Conservation (phyloP, 2,329 filamentous ascomycete species). For the Sarocladiaceae sp. region DNA sequence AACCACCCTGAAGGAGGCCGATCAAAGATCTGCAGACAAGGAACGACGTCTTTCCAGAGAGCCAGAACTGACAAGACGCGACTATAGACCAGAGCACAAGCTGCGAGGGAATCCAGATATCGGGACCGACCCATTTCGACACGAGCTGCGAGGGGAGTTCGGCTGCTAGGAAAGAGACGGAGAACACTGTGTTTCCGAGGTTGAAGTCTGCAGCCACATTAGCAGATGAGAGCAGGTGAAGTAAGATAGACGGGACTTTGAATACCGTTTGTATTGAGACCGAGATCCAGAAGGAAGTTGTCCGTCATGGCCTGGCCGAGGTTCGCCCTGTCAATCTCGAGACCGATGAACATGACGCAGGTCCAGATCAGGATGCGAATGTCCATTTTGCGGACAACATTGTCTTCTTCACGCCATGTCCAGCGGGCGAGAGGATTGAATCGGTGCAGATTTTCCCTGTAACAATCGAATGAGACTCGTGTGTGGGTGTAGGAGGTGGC, state of each 20-base stretch:
- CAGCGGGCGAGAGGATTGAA: slow-evolving; percentile 30
- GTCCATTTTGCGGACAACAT: slow-evolving; percentile 37
- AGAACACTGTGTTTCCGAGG: slow-evolving; percentile 26
- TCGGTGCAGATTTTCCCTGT: slow-evolving; percentile 31
- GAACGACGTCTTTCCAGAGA: slow-evolving; percentile 26
- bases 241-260: neutral
- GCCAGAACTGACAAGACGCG: slow-evolving; percentile 30
- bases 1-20: slow-evolving; percentile 29
- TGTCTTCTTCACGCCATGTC: slow-evolving; percentile 29
- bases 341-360: slow-evolving; percentile 33
- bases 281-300: slow-evolving; percentile 37
- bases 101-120: slow-evolving; percentile 54
- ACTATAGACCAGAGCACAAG: slow-evolving; percentile 52
- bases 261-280: slow-evolving; percentile 33
- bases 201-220: slow-evolving; percentile 23
- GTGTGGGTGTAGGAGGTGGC: too few species aligned
- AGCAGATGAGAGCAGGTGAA: neutral
- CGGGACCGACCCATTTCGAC: slow-evolving; percentile 50
- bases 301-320: slow-evolving; percentile 40
- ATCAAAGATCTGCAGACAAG: slow-evolving; percentile 25
- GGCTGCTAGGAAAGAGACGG: slow-evolving; percentile 23
- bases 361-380: slow-evolving; percentile 41
- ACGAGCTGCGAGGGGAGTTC: slow-evolving; percentile 54
- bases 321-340: slow-evolving; percentile 45
- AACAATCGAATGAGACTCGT: too few species aligned